Percentiles rank a stretch among this genome's conserved stretches.
Conservation (phyloP, 345 rosid species). For the Erucastrum elatum region DNA sequence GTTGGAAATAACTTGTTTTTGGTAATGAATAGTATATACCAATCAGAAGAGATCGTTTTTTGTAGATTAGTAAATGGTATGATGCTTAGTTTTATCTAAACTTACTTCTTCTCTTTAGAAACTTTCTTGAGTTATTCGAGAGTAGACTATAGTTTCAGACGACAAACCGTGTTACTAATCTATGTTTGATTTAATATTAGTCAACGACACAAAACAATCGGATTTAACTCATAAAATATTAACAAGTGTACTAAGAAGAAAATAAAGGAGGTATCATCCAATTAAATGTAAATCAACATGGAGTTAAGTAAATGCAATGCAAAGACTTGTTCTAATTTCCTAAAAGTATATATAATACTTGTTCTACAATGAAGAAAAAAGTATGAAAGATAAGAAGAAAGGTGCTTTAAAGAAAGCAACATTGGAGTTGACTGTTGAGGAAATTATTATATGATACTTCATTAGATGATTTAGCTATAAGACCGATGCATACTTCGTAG, state of each 20-base stretch:
- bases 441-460: not conserved
- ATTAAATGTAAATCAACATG: slow-evolving; percentile 28
- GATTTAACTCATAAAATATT: slow-evolving; percentile 4
- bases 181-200: slow-evolving; percentile 11
- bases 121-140: not conserved
- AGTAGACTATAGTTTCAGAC: not conserved
- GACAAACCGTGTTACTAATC: not conserved
- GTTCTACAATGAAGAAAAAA: not conserved
- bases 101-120: not conserved
- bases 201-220: slow-evolving; percentile 8
- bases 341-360: not conserved
- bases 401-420: slow-evolving; percentile 5
- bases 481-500: not conserved
- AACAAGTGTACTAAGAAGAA: slow-evolving; percentile 25
- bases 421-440: not conserved
- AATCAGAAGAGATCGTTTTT: not conserved
- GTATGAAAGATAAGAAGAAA: not conserved
- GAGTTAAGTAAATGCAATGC: slow-evolving; percentile 4
- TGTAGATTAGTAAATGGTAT: not conserved
- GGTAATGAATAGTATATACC: not conserved
- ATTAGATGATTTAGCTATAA: not conserved
- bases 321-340: slow-evolving; percentile 26
- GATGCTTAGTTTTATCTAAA: not conserved
- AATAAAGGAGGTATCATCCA: slow-evolving; percentile 21
- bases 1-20: not conserved